Conservation (phyloP, 345 rosid species). For the Diplotaxis tenuifolia region DNA sequence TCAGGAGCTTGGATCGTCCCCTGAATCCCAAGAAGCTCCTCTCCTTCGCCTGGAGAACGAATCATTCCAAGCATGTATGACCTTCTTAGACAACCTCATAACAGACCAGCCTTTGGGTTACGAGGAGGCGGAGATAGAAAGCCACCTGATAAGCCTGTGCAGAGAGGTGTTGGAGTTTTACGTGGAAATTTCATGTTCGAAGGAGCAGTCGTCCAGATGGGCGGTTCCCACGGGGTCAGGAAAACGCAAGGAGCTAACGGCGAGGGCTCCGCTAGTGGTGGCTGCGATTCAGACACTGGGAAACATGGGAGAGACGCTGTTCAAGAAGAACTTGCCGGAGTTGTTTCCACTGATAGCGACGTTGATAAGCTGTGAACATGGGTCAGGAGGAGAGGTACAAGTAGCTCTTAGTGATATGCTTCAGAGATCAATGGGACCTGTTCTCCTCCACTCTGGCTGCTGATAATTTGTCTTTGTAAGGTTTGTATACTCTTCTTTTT, state of each 20-base stretch:
- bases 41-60: slow-evolving; percentile 77
- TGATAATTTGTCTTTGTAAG: slow-evolving; percentile 33
- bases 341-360: slow-evolving; percentile 78
- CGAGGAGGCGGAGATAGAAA: slow-evolving; percentile 56
- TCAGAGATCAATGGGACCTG: slow-evolving; percentile 72
- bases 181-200: slow-evolving; percentile 50
- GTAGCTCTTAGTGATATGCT: slow-evolving; percentile 91
- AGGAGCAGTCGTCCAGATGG: slow-evolving; percentile 48
- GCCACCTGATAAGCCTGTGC: slow-evolving; percentile 61
- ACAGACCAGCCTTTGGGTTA: slow-evolving; percentile 55
- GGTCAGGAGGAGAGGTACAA: slow-evolving; percentile 78
- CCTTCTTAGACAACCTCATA: slow-evolving; percentile 70
- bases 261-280: slow-evolving; percentile 78
- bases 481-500: slow-evolving; percentile 9
- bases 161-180: slow-evolving; percentile 65
- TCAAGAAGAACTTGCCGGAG: slow-evolving; percentile 61
- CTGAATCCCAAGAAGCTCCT: slow-evolving; percentile 89
- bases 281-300: slow-evolving; percentile 78
- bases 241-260: slow-evolving; percentile 69
- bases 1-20: slow-evolving; percentile 66
- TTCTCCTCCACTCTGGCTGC: slow-evolving; percentile 73
- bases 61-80: slow-evolving; percentile 78
- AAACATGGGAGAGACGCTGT: slow-evolving; percentile 67
- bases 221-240: slow-evolving; percentile 74
- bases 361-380: slow-evolving; percentile 91